Conservation (phyloP, 441 rosid genomes). For the Gossypium gossypioides region DNA sequence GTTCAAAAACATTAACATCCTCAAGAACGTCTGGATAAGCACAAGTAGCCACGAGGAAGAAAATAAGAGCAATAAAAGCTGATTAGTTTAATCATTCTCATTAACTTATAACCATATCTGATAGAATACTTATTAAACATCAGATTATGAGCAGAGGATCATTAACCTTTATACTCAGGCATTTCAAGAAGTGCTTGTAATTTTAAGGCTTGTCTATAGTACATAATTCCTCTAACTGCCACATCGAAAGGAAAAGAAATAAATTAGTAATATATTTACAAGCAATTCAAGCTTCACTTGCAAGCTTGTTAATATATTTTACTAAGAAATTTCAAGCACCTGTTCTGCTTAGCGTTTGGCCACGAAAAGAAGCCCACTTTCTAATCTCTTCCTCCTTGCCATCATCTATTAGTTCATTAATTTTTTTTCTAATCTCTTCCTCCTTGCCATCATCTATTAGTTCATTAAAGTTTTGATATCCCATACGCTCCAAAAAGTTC, state of each 20-base stretch:
- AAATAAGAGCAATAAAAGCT: not conserved
- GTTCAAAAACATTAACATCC: constrained; percentile 56
- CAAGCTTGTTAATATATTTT: not conserved
- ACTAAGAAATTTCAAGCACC: constrained; percentile 35
- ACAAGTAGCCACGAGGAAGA: constrained; percentile 5
- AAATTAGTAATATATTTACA: not conserved
- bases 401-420: constrained; percentile 40
- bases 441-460: constrained; percentile 39
- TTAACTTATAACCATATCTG: not conserved
- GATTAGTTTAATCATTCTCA: constrained; percentile 6
- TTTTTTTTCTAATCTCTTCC: constrained; percentile 51
- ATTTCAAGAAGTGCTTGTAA: constrained; percentile 82
- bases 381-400: constrained; percentile 60
- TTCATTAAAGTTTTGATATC: constrained; percentile 41
- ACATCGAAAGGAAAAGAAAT: constrained; percentile 18
- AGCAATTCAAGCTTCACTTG: not conserved
- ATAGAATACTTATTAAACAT: not conserved
- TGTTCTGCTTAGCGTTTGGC: constrained; percentile 94
- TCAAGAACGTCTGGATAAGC: constrained; percentile 65
- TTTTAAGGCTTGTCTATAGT: constrained; percentile 81
- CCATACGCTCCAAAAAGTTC: constrained; percentile 89
- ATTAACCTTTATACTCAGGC: constrained; percentile 71
- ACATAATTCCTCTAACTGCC: constrained; percentile 97
- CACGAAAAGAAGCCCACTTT: constrained; percentile 88
- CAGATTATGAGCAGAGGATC: constrained; percentile 14